These are phyloP conservation scores for Escallonia rubra DNA, from an alignment of 129 eudicot genomes.

Conservation along the genomic window DNA sequence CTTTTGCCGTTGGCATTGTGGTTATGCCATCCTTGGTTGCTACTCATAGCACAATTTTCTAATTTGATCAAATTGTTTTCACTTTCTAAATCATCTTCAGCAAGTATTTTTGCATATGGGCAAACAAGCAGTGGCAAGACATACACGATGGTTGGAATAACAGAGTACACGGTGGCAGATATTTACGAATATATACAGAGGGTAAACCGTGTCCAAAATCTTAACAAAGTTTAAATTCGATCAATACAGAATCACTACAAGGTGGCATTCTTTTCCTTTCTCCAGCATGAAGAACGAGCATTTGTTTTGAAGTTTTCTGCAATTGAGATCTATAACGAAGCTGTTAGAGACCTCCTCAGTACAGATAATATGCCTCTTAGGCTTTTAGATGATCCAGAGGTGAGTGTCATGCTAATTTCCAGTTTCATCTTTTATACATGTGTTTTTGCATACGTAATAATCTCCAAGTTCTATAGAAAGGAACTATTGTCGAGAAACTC, in stretches of 20 bases:
- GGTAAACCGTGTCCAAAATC: constrained; percentile 25
- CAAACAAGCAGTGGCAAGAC: constrained; percentile 99
- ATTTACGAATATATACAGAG: constrained; percentile 84
- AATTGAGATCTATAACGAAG: constrained; percentile 95
- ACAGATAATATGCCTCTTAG: constrained; percentile 80
- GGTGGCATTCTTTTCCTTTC: not conserved
- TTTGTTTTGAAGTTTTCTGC: constrained; percentile 94
- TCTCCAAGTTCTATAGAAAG: constrained; percentile 40
- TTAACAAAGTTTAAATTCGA: too few relatives aligned
- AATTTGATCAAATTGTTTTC: not conserved
- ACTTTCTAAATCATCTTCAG: constrained; percentile 28
- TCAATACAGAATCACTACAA: too few relatives aligned
- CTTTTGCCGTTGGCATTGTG: not conserved
- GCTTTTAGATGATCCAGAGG: constrained; percentile 95
- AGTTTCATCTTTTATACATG: not conserved
- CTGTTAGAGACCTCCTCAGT: constrained; percentile 95
- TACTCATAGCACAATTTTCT: not conserved
- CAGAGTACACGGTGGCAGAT: constrained; percentile 95
- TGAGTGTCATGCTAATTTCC: constrained; percentile 23
- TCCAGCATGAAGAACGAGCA: constrained; percentile 95
- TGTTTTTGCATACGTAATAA: not conserved
- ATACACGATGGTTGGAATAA: constrained; percentile 93
- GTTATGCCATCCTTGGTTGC: not conserved
- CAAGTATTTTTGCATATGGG: constrained; percentile 96
- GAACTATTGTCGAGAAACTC: constrained; percentile 88